These are phyloP conservation scores for Claviceps fusiformis DNA, from an alignment of 2,329 filamentous ascomycete species.

Conservation along the genomic window DNA sequence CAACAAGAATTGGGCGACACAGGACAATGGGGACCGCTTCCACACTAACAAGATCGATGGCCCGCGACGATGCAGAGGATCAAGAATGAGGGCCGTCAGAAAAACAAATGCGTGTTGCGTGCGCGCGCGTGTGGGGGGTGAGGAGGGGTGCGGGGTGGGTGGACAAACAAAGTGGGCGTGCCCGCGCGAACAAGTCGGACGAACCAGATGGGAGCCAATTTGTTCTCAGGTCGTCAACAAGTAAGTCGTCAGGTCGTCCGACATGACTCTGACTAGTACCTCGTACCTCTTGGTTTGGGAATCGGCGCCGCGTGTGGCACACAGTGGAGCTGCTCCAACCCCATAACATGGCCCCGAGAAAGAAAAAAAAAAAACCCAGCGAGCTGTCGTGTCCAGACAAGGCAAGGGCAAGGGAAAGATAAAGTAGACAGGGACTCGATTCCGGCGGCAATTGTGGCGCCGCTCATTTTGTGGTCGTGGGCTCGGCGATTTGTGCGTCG, in stretches of 20 bases:
- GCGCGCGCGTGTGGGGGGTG: too few relatives aligned
- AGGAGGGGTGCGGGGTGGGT: too few relatives aligned
- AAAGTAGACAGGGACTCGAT: not conserved
- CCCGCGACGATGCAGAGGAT: not conserved
- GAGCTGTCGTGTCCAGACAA: not conserved
- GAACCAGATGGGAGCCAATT: not conserved
- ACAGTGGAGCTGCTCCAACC: conserved; percentile 6
- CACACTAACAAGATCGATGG: not conserved
- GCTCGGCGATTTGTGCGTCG: not conserved
- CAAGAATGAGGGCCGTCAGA: not conserved
- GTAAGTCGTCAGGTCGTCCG: too few relatives aligned
- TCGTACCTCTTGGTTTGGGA: conserved; percentile 3
- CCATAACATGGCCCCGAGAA: too few relatives aligned
- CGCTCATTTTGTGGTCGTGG: not conserved
- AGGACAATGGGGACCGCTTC: too few relatives aligned
- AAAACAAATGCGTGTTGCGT: not conserved
- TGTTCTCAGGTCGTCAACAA: not conserved
- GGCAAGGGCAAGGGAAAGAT: too few relatives aligned
- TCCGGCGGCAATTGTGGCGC: not conserved
- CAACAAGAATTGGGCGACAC: not conserved
- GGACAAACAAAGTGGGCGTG: not conserved
- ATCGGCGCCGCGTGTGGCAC: conserved; percentile 5
- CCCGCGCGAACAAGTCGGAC: too few relatives aligned
- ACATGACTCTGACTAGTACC: too few relatives aligned
- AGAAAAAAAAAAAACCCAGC: too few relatives aligned